Percentiles rank a stretch among this genome's conserved stretches.
phyloP scores from a whole-genome alignment of 371 early-diverging fungal genomes.

The Haplosporangium sp. region DNA sequence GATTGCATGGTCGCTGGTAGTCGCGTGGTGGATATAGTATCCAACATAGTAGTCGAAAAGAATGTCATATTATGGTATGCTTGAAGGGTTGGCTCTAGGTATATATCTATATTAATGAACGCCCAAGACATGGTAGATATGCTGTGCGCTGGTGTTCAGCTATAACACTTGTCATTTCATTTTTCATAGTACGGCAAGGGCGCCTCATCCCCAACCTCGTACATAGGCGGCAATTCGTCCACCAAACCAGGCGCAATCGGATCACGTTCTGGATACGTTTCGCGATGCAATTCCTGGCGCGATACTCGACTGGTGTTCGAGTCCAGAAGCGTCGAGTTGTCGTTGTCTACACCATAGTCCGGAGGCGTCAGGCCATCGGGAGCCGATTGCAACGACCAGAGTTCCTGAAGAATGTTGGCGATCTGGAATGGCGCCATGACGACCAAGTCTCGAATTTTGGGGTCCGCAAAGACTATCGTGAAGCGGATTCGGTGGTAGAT shows the following conservation, averaged over 20 bases:
- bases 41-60: not conserved
- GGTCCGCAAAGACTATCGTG: conserved; percentile 40
- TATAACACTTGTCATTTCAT: not conserved
- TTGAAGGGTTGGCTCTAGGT: too few relatives aligned
- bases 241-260: conserved; percentile 30
- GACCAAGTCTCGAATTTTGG: conserved; percentile 15
- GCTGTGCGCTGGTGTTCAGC: too few relatives aligned
- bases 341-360: conserved; percentile 29
- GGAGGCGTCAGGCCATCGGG: conserved; percentile 37
- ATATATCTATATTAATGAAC: too few relatives aligned
- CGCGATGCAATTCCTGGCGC: conserved; percentile 11
- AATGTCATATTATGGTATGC: too few relatives aligned
- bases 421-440: conserved; percentile 39
- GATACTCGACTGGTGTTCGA: conserved; percentile 41
- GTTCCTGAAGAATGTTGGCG: conserved; percentile 25
- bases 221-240: conserved; percentile 40
- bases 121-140: too few relatives aligned
- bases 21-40: not conserved
- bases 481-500: conserved; percentile 35
- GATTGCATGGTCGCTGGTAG: not conserved
- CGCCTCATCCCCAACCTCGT: conserved; percentile 21
- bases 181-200: conserved; percentile 20
- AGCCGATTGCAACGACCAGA: conserved; percentile 20
- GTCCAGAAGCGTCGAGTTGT: conserved; percentile 29
- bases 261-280: conserved; percentile 41